Percentiles rank a stretch among this genome's conserved stretches.
phyloP scores from a whole-genome alignment of 306 rosid genomes.

The Cyclanthera cordifolia region DNA sequence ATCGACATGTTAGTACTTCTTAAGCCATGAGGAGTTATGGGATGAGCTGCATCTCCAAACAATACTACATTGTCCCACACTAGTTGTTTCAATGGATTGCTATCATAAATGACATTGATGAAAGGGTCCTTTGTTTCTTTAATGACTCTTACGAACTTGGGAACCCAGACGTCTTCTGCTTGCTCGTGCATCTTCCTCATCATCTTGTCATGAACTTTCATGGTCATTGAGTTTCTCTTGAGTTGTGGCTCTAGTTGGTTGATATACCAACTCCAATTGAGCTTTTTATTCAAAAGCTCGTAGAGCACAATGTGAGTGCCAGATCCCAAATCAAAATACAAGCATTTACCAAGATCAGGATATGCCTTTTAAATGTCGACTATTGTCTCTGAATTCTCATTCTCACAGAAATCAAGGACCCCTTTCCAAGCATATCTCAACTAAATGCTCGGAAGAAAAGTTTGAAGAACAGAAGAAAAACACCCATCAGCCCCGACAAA shows the following conservation, averaged over 20 bases:
- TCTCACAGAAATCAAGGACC: conserved; percentile 55
- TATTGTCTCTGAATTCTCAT: conserved; percentile 50
- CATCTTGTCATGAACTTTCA: conserved; percentile 47
- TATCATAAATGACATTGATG: conserved; percentile 63
- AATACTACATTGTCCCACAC: conserved; percentile 62
- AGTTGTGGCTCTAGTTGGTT: conserved; percentile 66
- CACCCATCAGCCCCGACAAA: conserved; percentile 86
- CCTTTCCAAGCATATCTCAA: conserved; percentile 95
- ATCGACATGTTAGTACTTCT: conserved; percentile 88
- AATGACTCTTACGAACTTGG: conserved; percentile 44
- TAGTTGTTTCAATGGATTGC: conserved; percentile 46
- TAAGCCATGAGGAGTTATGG: conserved; percentile 69
- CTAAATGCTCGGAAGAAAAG: conserved; percentile 45
- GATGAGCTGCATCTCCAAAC: conserved; percentile 90
- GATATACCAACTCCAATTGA: conserved; percentile 82
- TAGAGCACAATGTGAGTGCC: conserved; percentile 52
- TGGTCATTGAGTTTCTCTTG: conserved; percentile 57
- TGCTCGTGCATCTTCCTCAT: conserved; percentile 50
- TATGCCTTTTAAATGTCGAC: conserved; percentile 37
- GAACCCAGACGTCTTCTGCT: conserved; percentile 60
- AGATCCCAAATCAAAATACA: conserved; percentile 63
- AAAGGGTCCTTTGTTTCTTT: conserved; percentile 73
- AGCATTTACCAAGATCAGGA: conserved; percentile 72
- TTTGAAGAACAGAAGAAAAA: conserved; percentile 56
- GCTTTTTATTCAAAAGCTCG: conserved; percentile 51